phyloP scores from a whole-genome alignment of 2,329 filamentous ascomycete genomes.

The Chrysoporthe austroafricana region DNA sequence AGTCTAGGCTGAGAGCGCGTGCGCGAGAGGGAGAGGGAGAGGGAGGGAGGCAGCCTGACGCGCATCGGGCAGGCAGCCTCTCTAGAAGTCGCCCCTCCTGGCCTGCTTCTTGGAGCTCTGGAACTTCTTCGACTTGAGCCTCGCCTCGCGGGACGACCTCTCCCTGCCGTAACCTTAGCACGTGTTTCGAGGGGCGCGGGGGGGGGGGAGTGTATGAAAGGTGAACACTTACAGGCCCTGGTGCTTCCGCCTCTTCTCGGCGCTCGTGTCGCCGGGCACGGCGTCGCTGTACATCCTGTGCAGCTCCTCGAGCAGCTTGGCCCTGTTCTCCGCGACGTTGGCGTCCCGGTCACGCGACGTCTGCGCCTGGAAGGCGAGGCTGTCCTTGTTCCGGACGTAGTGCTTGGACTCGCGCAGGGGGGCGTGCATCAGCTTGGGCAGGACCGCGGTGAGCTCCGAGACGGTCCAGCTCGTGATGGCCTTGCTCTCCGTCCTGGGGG shows the following conservation, averaged over 20 bases:
- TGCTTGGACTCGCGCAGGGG: conserved; percentile 57
- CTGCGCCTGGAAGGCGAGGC: conserved; percentile 59
- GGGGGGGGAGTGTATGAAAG: not conserved
- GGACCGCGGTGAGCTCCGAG: conserved; percentile 46
- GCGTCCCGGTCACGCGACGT: conserved; percentile 54
- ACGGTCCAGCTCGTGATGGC: conserved; percentile 58
- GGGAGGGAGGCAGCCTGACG: not conserved
- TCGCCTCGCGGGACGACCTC: conserved; percentile 49
- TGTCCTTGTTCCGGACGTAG: conserved; percentile 55
- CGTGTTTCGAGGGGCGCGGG: not conserved
- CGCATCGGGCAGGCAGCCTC: not conserved
- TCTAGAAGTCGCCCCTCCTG: conserved; percentile 17
- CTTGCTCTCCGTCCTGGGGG: conserved; percentile 60
- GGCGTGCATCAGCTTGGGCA: conserved; percentile 54
- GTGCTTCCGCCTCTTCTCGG: conserved; percentile 53
- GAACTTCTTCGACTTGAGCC: conserved; percentile 54
- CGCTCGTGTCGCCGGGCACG: conserved; percentile 52
- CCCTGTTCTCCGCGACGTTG: conserved; percentile 57
- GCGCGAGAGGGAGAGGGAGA: too few relatives aligned
- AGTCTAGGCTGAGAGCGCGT: not conserved
- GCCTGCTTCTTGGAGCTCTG: conserved; percentile 51
- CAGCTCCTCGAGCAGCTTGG: conserved; percentile 53
- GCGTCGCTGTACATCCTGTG: conserved; percentile 50
- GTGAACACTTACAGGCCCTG: conserved; percentile 47
- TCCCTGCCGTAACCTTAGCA: conserved; percentile 42